Evolutionary conservation across 495 filamentous ascomycete genomes (phyloP).

Genomic region (Aspergillus saccharolyticus): DNA sequence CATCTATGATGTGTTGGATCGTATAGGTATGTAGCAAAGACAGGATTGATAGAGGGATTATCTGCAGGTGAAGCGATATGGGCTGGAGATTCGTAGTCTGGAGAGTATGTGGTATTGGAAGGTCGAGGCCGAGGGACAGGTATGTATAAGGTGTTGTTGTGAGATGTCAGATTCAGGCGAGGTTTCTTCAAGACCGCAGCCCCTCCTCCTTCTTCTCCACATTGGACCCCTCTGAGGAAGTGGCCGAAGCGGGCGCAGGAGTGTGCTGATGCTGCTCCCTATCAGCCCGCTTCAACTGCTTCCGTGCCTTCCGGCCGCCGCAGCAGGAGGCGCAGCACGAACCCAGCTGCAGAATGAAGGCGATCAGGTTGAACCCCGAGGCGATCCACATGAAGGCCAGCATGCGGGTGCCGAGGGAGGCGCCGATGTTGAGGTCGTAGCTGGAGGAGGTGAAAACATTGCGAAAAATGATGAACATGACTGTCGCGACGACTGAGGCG

Average conservation of each 20-base stretch:
- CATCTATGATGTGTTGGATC: too few species aligned
- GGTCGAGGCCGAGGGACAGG: too few species aligned
- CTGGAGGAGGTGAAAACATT: conserved; percentile 60
- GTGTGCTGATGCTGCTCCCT: conserved; percentile 11
- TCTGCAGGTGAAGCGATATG: background rate
- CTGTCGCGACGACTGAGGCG: conserved; percentile 69
- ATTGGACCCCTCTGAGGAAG: background rate
- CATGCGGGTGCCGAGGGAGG: conserved; percentile 67
- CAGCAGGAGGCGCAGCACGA: conserved; percentile 59
- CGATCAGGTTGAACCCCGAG: conserved; percentile 56
- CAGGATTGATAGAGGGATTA: too few species aligned
- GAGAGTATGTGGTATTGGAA: background rate
- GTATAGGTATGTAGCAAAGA: too few species aligned
- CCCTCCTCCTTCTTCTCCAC: background rate
- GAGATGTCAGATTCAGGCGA: too few species aligned
- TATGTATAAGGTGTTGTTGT: too few species aligned
- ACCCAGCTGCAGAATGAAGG: conserved; percentile 65
- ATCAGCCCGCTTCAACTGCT: conserved; percentile 29
- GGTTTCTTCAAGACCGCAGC: background rate
- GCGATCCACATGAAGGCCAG: conserved; percentile 89
- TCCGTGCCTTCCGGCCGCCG: conserved; percentile 38
- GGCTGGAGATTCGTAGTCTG: background rate
- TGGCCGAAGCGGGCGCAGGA: background rate
- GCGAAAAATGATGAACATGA: conserved; percentile 73
- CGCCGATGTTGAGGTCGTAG: conserved; percentile 68